phyloP scores from a whole-genome alignment of 768 basidiomycete genomes.

The Mycena pura region DNA sequence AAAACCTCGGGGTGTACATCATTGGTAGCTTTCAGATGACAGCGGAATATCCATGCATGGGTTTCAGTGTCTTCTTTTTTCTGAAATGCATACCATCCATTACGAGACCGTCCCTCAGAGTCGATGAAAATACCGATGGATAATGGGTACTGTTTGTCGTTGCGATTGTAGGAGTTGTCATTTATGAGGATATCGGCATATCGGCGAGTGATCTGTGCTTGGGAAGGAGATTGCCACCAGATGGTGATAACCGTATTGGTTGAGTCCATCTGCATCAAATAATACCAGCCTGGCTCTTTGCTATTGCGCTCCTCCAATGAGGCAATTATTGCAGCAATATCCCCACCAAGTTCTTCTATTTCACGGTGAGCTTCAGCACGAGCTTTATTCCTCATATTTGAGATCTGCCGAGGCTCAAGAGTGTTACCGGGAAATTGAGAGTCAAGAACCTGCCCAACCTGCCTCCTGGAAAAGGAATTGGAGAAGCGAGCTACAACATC shows the following conservation, averaged over 20 bases:
- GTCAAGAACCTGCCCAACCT: constrained; percentile 11
- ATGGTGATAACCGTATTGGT: constrained; percentile 25
- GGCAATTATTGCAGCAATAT: constrained; percentile 33
- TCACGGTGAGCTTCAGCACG: constrained; percentile 23
- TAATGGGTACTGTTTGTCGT: constrained; percentile 35
- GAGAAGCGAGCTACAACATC: constrained; percentile 16
- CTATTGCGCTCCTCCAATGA: constrained; percentile 21
- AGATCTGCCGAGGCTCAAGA: constrained; percentile 40
- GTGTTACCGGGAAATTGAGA: constrained; percentile 18
- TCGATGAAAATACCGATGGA: constrained; percentile 42
- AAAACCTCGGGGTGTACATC: constrained; percentile 30
- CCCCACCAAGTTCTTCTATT: constrained; percentile 34
- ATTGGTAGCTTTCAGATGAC: constrained; percentile 29
- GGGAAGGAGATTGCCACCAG: constrained; percentile 42
- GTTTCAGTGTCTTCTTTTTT: constrained; percentile 29
- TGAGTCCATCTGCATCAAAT: constrained; percentile 27
- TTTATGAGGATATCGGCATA: constrained; percentile 40
- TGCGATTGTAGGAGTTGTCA: constrained; percentile 39
- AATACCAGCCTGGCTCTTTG: constrained; percentile 33
- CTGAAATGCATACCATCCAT: constrained; percentile 38
- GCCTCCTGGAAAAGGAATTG: constrained; percentile 1
- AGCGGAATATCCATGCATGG: constrained; percentile 32
- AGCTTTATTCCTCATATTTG: constrained; percentile 35
- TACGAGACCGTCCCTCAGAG: constrained; percentile 29
- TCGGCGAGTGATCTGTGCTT: constrained; percentile 29